These are phyloP conservation scores for Scalesia atractyloides DNA, from an alignment of 129 eudicot genomes.

Conservation along the genomic window DNA sequence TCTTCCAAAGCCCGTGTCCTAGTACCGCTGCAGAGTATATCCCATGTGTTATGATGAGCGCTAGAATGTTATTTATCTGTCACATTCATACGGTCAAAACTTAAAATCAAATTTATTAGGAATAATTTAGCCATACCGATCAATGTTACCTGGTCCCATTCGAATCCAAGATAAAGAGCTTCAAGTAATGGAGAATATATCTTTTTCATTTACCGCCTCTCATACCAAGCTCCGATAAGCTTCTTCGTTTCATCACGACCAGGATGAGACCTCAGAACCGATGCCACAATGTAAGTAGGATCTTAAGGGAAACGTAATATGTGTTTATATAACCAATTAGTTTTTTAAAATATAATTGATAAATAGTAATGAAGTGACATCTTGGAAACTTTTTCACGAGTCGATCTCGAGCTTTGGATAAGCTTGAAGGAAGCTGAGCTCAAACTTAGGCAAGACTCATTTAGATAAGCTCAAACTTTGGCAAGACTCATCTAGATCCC, in stretches of 20 bases:
- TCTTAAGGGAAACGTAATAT: slow-evolving; percentile 39
- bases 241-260: slow-evolving; percentile 80
- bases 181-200: slow-evolving; percentile 91
- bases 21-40: slow-evolving; percentile 79
- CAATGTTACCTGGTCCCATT: slow-evolving; percentile 73
- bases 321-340: no score
- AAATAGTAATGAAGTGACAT: no score
- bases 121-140: background rate
- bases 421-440: no score
- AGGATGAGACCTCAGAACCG: slow-evolving; percentile 67
- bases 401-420: no score
- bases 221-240: slow-evolving; percentile 97
- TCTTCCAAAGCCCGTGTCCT: slow-evolving; percentile 93
- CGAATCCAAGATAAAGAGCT: slow-evolving; percentile 94
- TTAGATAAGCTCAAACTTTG: no score
- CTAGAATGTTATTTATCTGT: slow-evolving; percentile 80
- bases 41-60: slow-evolving; percentile 88
- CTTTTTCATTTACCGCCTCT: slow-evolving; percentile 89
- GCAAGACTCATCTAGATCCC: no score
- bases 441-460: no score
- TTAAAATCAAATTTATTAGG: background rate
- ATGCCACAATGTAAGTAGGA: slow-evolving; percentile 92
- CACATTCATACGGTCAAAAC: background rate
- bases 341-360: no score
- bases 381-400: no score